Base-by-base conservation (phyloP, 441 rosid species). In the Isatis lusitanica region DNA sequence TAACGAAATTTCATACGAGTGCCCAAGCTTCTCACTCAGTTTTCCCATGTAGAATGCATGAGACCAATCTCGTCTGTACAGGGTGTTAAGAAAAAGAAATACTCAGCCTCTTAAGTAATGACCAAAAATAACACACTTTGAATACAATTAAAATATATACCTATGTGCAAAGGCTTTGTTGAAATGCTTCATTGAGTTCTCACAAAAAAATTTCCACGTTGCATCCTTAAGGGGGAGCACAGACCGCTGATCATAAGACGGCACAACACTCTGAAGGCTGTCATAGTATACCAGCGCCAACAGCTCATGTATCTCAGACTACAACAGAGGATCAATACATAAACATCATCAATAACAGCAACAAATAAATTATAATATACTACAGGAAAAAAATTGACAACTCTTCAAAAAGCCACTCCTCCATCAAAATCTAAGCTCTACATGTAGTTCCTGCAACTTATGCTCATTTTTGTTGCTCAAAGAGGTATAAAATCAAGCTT, bases 211-310 rank as follows among this genome's bases (percentile, higher is more conserved):
- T 55, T 67, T 83, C 98, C 98, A 96, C 55, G 81, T 83, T 64
- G 90, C 87, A 89, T 96, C 97, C 81, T 83, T 93, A 58, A 86
- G 79, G 52, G 99, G 97, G 72, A 91, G 75, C 71, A 83, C 78
- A 70, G 93, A 87, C 70, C 94, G 88, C 82, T 93, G 99, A 73
- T 96, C 99, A 78, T 86, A 96, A 81, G 86, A 72, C 42, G 99
- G 99, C 42, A 93, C 99, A 83, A 96, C 99, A 78, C 89, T 91
- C 89, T 96, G 99, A 79, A 96, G 90, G 92, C 97, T 87, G 90
- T 96, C 99, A 78, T 96, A 96, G 87, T 87, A 91, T 57, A 96
- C 99, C 75, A 96, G 85, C 21, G 99, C 99, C 94, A 96, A 81
- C 71, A 91, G 75, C 87, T 96, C 98, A 50, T 91, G 98, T 83